Evolutionary conservation across 805 yeast genomes (phyloP), one percentile per base, ranked within the genome.

Genomic region (Saccharomyces eubayanus): DNA sequence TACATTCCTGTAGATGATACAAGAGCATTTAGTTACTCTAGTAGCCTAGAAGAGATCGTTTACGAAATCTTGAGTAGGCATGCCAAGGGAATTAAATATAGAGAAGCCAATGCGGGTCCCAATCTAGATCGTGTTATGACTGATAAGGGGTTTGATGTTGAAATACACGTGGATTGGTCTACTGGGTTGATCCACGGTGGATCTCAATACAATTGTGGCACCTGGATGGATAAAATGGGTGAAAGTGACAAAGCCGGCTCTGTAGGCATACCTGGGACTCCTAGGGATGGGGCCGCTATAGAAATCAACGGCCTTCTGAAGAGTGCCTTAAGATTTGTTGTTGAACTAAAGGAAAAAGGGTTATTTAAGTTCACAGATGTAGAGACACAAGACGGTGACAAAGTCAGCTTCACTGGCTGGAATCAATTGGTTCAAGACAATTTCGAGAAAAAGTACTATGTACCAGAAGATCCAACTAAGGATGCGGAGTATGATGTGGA

Each of bases 181-280:
- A 90, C 87, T 11, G 99, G 99, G 1, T 72, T 94, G 30, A 74
- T 91, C 3, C 86, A 82, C 68, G 99, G 98, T 48, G 98, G 99
- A 1, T 87, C 88, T 49, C 96, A 87, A 69, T 81, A 72, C 68
- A 92, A 92, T 67, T 92, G 99, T 74, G 99, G 99, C 24, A 94
- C 99, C 0, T 92, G 99, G 99, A 92, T 91, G 97, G 99, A 92
- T 72, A 92, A 92, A 72, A 92, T 92, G 98, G 99, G 99, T 28
- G 98, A 94, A 72, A 87, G 96, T 64, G 82, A 70, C 36, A 76
- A 72, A 53, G 97, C 98, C 0, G 85, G 86, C 1, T 84, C 82
- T 55, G 87, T 85, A 61, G 99, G 99, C n/a, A 75, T 81, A 36
- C 99, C 99, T 1, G 99, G 98, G 1, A 92, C 98, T 0, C 98